Percentiles rank a stretch among this genome's conserved stretches.
Conservation (phyloP, 371 early-diverging fungal genomes). For the Rhizopus sp. region DNA sequence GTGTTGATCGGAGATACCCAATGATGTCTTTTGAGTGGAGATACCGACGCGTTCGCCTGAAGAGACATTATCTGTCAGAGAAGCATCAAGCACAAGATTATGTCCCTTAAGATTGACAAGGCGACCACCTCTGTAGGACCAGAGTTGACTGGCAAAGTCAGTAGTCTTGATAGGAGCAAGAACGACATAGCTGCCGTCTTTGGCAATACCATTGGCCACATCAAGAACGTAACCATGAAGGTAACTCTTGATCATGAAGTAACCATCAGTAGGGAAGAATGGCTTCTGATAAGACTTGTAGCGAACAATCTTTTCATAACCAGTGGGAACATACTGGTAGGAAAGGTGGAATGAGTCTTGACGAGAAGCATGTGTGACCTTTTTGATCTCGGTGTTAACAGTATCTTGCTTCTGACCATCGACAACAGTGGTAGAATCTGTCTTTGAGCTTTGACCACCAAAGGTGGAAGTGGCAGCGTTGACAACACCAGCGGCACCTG, state of each 20-base stretch:
- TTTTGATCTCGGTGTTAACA: conserved; percentile 5
- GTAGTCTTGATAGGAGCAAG: conserved; percentile 34
- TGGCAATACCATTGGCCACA: conserved; percentile 23
- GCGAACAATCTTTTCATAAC: conserved; percentile 40
- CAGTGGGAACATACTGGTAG: conserved; percentile 36
- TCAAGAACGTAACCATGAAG: conserved; percentile 47
- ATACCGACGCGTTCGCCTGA: conserved; percentile 39
- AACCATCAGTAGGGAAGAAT: conserved; percentile 36
- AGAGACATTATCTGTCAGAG: conserved; percentile 20
- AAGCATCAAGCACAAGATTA: conserved; percentile 35
- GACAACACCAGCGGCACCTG: conserved; percentile 5
- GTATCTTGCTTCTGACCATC: not conserved
- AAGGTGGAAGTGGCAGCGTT: conserved; percentile 1
- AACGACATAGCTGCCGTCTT: conserved; percentile 31
- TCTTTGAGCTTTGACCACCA: not conserved
- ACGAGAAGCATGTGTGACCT: conserved; percentile 19
- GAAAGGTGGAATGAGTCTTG: conserved; percentile 24
- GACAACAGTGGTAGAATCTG: conserved; percentile 8
- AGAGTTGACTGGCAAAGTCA: conserved; percentile 52
- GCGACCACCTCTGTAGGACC: conserved; percentile 54
- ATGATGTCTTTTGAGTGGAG: conserved; percentile 22
- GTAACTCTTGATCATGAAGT: conserved; percentile 48
- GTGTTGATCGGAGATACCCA: conserved; percentile 28
- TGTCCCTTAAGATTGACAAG: conserved; percentile 50
- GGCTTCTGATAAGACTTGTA: conserved; percentile 29